Evolutionary conservation across 2,329 filamentous ascomycete species (phyloP), one percentile per base, ranked within the genome.

Genomic region (Clonostachys solani): DNA sequence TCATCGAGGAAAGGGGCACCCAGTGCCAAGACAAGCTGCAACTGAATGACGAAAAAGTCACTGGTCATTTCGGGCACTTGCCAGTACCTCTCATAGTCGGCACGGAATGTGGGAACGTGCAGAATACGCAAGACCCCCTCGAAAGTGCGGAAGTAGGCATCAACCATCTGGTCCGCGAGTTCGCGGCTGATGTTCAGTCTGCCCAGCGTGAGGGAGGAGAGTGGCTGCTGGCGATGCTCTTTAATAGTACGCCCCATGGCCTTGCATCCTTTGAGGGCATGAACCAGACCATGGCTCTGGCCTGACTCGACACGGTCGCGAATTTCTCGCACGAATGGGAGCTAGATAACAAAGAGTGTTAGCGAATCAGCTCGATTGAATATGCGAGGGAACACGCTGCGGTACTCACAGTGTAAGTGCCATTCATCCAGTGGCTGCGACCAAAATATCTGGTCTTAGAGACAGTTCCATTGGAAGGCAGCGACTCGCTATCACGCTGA

Each of bases 91-190:
- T 69, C 66, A 52, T 83, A 85, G 33, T 81, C 75, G 12, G 65
- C 65, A 41, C 69, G 64, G 51, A 86, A 84, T 0, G 73, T 75
- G 0, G 81, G 80, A 1, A 78, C 58, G 56, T 86, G 77, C 9
- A 86, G 49, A 19, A 86, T 69, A 4, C 82, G 72, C 50, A 78
- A 72, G 15, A 78, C 73, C 2, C 75, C 74, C 54, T 84, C 80
- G 40, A 79, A 72, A 1, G 75, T 75, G 43, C 77, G 66, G 16
- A 86, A 62, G 62, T 83, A 83, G 33, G 66, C 60, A 9, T 74
- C 66, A 15, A 83, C 63, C 2, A 83, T 67, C 45, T 69, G 60
- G 49, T 83, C 77, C 0, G 75, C 72, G 1, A 79, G 50, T 0
- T 60, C 59, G 12, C 63, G 60, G 1, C 59, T 38, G 0, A 73